Evolutionary conservation across 306 rosid species (phyloP).

Genomic region (Inga leiocalycina): DNA sequence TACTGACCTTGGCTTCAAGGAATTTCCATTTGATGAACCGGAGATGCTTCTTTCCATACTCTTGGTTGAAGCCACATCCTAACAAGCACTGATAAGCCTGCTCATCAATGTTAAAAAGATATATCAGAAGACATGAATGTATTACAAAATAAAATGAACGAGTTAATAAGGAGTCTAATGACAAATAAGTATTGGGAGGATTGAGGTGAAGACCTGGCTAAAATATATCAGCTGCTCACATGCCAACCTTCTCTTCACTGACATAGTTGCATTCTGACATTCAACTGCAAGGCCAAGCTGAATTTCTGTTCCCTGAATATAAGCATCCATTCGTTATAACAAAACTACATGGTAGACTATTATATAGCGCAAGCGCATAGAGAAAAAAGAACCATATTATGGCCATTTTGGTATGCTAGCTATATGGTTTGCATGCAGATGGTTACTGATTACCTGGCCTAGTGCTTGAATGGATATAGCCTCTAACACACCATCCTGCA

Average conservation of each 20-base stretch:
- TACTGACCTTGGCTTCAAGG: slow-evolving; percentile 83
- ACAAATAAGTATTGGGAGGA: slow-evolving; percentile 14
- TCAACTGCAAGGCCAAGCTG: slow-evolving; percentile 99
- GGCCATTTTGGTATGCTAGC: neutral
- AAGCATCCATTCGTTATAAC: neutral
- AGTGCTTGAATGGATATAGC: slow-evolving; percentile 84
- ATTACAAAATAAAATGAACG: neutral
- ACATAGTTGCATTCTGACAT: slow-evolving; percentile 74
- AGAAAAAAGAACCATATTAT: neutral
- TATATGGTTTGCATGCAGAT: neutral
- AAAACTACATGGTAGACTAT: neutral
- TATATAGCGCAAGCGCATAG: neutral
- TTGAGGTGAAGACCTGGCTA: slow-evolving; percentile 67
- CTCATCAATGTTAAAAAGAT: slow-evolving; percentile 7
- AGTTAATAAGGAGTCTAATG: slow-evolving; percentile 1
- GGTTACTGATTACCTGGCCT: slow-evolving; percentile 71
- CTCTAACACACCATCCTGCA: slow-evolving; percentile 76
- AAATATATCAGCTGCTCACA: slow-evolving; percentile 88
- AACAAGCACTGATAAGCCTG: slow-evolving; percentile 88
- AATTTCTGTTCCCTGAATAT: slow-evolving; percentile 87
- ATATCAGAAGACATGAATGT: neutral
- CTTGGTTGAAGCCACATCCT: slow-evolving; percentile 56
- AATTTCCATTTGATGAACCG: slow-evolving; percentile 91
- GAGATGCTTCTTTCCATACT: slow-evolving; percentile 74
- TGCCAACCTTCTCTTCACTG: slow-evolving; percentile 95